A percentile compares a stretch with the other conserved stretches of the same genome.
phyloP scores from a whole-genome alignment of 257 asterid genomes.

The Plectranthus barbatus region DNA sequence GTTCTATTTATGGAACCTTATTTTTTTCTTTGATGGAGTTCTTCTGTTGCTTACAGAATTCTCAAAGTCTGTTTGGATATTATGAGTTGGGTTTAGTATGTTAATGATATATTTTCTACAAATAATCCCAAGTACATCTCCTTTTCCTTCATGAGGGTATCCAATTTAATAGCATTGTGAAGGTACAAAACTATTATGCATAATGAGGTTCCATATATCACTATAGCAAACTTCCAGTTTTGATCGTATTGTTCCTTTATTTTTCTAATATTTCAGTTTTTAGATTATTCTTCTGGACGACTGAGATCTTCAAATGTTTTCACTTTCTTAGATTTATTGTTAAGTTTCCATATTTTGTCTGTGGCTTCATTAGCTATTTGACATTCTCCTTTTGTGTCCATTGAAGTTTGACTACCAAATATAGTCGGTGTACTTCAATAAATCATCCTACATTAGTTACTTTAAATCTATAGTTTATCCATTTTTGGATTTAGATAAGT shows the following conservation, averaged over 20 bases:
- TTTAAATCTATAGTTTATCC: background rate
- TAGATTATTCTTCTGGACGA: background rate
- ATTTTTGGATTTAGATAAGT: background rate
- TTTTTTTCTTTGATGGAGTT: background rate
- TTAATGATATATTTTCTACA: background rate
- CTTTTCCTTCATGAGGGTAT: background rate
- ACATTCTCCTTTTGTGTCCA: background rate
- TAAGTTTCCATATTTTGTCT: background rate
- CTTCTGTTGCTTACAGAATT: background rate
- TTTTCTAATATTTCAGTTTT: background rate
- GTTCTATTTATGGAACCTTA: background rate
- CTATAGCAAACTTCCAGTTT: background rate
- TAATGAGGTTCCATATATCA: background rate
- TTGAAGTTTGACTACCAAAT: background rate
- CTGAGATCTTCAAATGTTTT: background rate
- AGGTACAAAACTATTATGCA: background rate
- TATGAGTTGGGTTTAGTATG: background rate
- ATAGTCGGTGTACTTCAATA: background rate
- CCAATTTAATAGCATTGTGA: background rate
- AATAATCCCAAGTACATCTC: background rate
- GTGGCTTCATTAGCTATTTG: background rate
- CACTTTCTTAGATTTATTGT: background rate
- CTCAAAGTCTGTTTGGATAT: background rate
- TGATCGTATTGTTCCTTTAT: background rate
- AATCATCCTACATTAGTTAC: no score